Evolutionary conservation across 2,329 filamentous ascomycete species (phyloP).

Genomic region (Colletotrichum costaricense): DNA sequence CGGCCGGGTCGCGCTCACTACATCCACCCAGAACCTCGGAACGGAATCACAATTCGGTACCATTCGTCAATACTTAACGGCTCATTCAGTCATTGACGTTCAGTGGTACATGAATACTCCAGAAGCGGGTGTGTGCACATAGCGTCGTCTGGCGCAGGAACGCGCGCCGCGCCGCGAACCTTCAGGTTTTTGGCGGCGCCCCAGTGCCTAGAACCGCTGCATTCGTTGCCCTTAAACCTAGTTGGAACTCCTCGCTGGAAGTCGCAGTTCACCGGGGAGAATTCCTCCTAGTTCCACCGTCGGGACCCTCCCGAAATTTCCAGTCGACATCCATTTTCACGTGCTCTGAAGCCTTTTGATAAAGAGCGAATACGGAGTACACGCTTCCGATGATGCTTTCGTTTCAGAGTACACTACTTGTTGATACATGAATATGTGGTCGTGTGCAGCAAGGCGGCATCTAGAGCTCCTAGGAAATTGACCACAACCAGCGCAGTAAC

Average conservation of each 20-base stretch:
- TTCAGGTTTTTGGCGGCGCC: background rate
- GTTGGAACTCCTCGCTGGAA: background rate
- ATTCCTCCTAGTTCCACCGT: background rate
- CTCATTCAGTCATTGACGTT: background rate
- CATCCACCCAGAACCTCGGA: background rate
- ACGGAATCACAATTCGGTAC: background rate
- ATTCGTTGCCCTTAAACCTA: background rate
- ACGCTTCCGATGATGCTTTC: no score
- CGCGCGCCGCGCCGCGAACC: background rate
- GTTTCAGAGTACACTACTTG: background rate
- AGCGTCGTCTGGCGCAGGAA: background rate
- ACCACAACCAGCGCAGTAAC: no score
- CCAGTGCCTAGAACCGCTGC: background rate
- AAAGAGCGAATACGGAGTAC: background rate
- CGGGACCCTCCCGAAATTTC: background rate
- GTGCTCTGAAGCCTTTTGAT: background rate
- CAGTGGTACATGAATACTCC: background rate
- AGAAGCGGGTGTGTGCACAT: background rate
- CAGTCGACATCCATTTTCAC: background rate
- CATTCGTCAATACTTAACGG: background rate
- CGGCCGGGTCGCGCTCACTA: no score
- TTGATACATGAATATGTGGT: background rate
- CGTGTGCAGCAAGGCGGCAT: no score
- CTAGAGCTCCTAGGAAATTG: no score
- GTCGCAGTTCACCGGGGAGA: background rate